A percentile compares a stretch with the other conserved stretches of the same genome.
phyloP scores from a whole-genome alignment of 129 eudicot species.

The Helianthus tuberosus region DNA sequence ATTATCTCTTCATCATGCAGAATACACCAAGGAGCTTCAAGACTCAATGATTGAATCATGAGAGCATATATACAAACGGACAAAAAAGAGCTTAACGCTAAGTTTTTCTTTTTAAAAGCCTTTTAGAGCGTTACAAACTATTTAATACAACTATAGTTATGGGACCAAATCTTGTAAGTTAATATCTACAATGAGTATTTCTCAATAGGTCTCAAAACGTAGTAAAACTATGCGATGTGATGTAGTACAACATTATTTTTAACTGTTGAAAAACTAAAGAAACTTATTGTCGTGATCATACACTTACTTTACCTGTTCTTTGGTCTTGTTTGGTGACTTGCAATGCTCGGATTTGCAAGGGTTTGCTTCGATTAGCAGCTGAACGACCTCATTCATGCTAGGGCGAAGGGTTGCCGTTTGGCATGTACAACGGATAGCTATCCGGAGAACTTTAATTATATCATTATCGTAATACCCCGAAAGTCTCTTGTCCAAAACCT shows the following conservation, averaged over 20 bases:
- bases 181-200: slow-evolving; percentile 32
- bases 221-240: slow-evolving; percentile 34
- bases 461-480: slow-evolving; percentile 60
- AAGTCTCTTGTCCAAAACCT: slow-evolving; percentile 64
- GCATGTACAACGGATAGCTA: slow-evolving; percentile 80
- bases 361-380: slow-evolving; percentile 75
- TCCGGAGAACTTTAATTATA: slow-evolving; percentile 72
- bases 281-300: slow-evolving; percentile 20
- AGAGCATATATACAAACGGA: not conserved
- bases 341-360: slow-evolving; percentile 68
- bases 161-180: slow-evolving; percentile 30
- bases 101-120: not conserved
- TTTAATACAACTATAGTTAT: slow-evolving; percentile 20
- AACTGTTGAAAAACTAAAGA: slow-evolving; percentile 17
- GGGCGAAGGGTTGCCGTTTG: slow-evolving; percentile 66
- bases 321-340: slow-evolving; percentile 63
- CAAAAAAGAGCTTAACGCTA: not conserved
- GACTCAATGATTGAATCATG: not conserved
- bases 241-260: slow-evolving; percentile 35
- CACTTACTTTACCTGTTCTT: slow-evolving; percentile 44
- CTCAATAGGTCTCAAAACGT: slow-evolving; percentile 22
- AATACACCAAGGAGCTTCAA: slow-evolving; percentile 12
- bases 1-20: not conserved
- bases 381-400: slow-evolving; percentile 77
- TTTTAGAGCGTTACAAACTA: slow-evolving; percentile 18